Base-by-base conservation (phyloP, 108 stramenopile species). In the Pseudonitzschia multiseries region DNA sequence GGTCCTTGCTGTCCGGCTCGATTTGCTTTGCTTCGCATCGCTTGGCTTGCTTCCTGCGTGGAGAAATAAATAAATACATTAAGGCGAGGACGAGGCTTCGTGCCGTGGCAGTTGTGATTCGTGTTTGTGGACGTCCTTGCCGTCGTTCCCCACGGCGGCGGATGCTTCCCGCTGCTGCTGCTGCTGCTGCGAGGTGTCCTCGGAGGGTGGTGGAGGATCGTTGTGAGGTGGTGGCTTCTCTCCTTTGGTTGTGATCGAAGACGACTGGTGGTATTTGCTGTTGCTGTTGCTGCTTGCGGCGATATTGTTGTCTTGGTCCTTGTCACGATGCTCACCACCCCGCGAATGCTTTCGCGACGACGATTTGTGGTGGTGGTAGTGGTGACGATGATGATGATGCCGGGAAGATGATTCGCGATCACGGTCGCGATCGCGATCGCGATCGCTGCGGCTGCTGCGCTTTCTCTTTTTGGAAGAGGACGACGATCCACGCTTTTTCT, bases 401-500 rank as follows among this genome's bases (percentile, higher is more conserved):
- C 66, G 66, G 43, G 40, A 21, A 8, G 66, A 50, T 2, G 44
- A 44, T 14, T 48, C 43, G 44, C 46, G n/a, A n/a, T n/a, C n/a
- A n/a, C n/a, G n/a, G n/a, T n/a, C n/a, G n/a, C n/a, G 27, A 40
- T 36, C 36, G 28, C 44, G n/a, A n/a, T n/a, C n/a, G n/a, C n/a
- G 27, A 40, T 36, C 36, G 28, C 44, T 31, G 8, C 44, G 28
- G 28, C 44, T 44, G 36, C 62, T 46, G 12, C 73, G 73, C 54
- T 67, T 66, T 32, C 41, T 69, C 61, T 64, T 76, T 24, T 65
- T 76, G 14, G 43, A 26, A 22, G 43, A 42, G 31, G 66, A 75
- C 1, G 70, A 65, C 13, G 69, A 63, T 5, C 70, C 76, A 0
- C 76, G 76, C 33, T 66, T 70, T 53, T 77, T 77, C 53, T 70